A percentile compares a stretch with the other conserved stretches of the same genome.
These are phyloP conservation scores for Crithidia fasciculata DNA, from an alignment of 208 protist species.

Conservation along the genomic window DNA sequence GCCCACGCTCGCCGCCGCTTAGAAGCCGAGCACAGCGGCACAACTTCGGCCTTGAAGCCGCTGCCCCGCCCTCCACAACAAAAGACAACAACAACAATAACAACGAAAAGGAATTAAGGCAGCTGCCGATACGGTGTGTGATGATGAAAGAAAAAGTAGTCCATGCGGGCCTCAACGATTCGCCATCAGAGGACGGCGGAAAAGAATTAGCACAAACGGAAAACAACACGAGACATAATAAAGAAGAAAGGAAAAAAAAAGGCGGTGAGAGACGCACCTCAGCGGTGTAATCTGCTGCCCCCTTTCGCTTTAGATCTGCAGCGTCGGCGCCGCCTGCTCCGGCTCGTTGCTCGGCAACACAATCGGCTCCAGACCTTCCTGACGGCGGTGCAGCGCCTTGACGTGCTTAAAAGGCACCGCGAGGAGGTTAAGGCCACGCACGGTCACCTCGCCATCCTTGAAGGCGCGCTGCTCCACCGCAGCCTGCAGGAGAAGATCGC, in stretches of 20 bases:
- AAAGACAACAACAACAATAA: not conserved
- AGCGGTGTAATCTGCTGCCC: not conserved
- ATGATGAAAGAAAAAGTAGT: no score
- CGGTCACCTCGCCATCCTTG: constrained; percentile 65
- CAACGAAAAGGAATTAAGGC: not conserved
- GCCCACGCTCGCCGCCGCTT: no score
- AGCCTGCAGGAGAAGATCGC: constrained; percentile 69
- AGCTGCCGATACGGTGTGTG: no score
- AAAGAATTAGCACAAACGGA: not conserved
- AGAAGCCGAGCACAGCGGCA: not conserved
- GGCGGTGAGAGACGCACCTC: no score
- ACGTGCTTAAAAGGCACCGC: constrained; percentile 81
- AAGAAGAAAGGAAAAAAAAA: not conserved
- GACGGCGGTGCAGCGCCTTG: constrained; percentile 64
- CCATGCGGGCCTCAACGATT: no score
- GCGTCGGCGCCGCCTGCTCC: constrained; percentile 17
- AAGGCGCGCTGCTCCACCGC: constrained; percentile 74
- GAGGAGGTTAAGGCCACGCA: constrained; percentile 54
- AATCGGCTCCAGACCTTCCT: constrained; percentile 43
- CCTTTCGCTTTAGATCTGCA: constrained; percentile 4
- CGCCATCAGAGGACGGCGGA: not conserved
- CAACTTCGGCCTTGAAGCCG: no score
- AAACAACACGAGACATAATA: not conserved
- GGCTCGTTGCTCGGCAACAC: constrained; percentile 18
- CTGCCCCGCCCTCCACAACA: not conserved